Evolutionary conservation across 78 protist genomes (phyloP).

Genomic region (Creolimax fragrantissima): DNA sequence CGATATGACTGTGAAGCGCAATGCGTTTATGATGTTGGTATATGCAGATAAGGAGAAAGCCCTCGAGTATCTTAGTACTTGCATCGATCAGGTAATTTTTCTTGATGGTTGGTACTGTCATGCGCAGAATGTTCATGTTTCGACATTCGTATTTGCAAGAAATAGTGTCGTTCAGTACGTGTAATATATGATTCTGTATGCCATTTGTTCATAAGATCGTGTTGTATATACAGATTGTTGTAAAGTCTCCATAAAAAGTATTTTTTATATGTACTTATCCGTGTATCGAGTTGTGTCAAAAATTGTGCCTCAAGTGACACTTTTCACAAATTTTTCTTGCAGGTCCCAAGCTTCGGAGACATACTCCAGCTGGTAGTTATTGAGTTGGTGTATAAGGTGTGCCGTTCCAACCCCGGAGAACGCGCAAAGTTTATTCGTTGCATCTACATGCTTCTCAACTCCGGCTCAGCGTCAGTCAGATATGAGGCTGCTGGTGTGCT

Average conservation of each 20-base stretch:
- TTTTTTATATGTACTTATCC: too few species aligned
- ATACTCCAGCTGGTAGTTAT: conserved; percentile 82
- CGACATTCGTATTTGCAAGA: too few species aligned
- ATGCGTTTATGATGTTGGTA: conserved; percentile 90
- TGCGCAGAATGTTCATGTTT: too few species aligned
- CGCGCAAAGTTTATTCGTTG: conserved; percentile 58
- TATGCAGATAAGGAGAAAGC: conserved; percentile 78
- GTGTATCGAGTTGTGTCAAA: too few species aligned
- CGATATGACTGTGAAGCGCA: conserved; percentile 79
- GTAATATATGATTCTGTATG: too few species aligned
- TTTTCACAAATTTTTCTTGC: too few species aligned
- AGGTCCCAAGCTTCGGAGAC: conserved; percentile 64
- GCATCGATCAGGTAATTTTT: conserved; percentile 6
- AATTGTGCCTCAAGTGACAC: too few species aligned
- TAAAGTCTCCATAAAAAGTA: too few species aligned
- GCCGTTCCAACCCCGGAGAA: not conserved
- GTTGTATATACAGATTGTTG: too few species aligned
- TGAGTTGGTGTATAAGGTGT: conserved; percentile 66
- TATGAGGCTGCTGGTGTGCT: conserved; percentile 61
- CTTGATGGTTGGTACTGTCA: not conserved
- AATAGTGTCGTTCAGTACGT: too few species aligned
- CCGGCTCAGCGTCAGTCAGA: conserved; percentile 61
- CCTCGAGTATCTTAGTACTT: conserved; percentile 52
- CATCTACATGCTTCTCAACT: conserved; percentile 63
- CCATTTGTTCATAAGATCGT: too few species aligned